Percentiles rank a stretch among this genome's conserved stretches.
phyloP scores from a whole-genome alignment of 1,284 basidiomycete species.

The Neolentinus lepideus region DNA sequence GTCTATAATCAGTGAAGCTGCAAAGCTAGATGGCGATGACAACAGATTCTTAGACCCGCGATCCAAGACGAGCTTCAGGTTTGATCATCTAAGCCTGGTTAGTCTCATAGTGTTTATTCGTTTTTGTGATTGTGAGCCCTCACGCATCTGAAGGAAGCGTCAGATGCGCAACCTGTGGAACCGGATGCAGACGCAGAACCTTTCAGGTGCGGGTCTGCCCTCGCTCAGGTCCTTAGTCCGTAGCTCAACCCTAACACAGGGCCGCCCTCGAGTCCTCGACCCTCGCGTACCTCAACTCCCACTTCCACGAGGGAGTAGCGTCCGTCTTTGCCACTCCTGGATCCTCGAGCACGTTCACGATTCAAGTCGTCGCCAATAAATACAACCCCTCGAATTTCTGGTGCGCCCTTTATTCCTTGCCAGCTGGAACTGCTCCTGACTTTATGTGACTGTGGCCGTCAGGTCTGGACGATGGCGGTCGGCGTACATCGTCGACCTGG shows the following conservation, averaged over 20 bases:
- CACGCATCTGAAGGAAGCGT: conserved; percentile 56
- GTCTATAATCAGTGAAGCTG: conserved; percentile 73
- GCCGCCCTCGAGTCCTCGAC: conserved; percentile 62
- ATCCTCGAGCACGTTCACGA: conserved; percentile 43
- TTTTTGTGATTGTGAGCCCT: background rate
- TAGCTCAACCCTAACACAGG: conserved; percentile 28
- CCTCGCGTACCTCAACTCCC: conserved; percentile 66
- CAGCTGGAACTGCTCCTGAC: background rate
- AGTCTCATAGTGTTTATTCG: background rate
- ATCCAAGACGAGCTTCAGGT: conserved; percentile 69
- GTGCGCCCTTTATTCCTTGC: conserved; percentile 34
- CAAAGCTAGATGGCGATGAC: conserved; percentile 42
- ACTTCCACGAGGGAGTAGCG: conserved; percentile 71
- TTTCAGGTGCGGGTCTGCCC: conserved; percentile 51
- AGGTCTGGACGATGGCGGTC: conserved; percentile 94
- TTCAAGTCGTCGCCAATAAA: conserved; percentile 88
- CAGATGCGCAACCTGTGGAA: conserved; percentile 59
- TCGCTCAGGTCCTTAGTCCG: conserved; percentile 4
- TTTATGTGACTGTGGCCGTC: background rate
- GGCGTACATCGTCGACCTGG: conserved; percentile 60
- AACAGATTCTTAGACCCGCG: conserved; percentile 74
- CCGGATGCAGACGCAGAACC: conserved; percentile 61
- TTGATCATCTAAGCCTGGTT: conserved; percentile 79
- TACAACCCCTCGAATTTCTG: conserved; percentile 91
- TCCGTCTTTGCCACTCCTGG: conserved; percentile 57